A percentile compares a stretch with the other conserved stretches of the same genome.
Conservation (phyloP, 2,329 filamentous ascomycete species). For the Penicillium sp. region DNA sequence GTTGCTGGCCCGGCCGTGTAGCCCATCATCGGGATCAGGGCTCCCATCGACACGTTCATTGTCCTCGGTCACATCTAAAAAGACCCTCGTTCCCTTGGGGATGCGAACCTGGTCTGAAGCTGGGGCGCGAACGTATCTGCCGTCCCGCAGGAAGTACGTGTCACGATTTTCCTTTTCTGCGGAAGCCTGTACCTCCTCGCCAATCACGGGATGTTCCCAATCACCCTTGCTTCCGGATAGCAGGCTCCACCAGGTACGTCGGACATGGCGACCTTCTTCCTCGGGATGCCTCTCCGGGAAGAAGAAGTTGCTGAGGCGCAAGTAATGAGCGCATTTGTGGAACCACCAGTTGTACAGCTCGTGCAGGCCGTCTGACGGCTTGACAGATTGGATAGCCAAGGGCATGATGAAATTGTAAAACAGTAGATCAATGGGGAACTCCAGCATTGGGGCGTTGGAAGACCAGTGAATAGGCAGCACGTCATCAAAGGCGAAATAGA, state of each 20-base stretch:
- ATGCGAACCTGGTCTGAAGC: conserved; percentile 94
- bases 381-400: conserved; percentile 74
- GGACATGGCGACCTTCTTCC: conserved; percentile 68
- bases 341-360: conserved; percentile 96
- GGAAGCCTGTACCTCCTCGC: conserved; percentile 27
- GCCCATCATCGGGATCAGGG: conserved; percentile 50
- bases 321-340: conserved; percentile 69
- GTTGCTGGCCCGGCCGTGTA: conserved; percentile 57
- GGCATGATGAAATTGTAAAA: conserved; percentile 98
- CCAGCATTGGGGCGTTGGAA: conserved; percentile 83
- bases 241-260: conserved; percentile 54
- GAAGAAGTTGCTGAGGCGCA: conserved; percentile 86
- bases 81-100: conserved; percentile 75
- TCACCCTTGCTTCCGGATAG: conserved; percentile 39
- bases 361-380: conserved; percentile 78
- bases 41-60: conserved; percentile 62
- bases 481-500: conserved; percentile 61
- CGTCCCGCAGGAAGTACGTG: conserved; percentile 61
- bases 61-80: conserved; percentile 67
- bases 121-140: conserved; percentile 83
- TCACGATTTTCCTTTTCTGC: conserved; percentile 41
- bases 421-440: conserved; percentile 88
- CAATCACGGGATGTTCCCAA: conserved; percentile 32
- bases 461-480: conserved; percentile 92
- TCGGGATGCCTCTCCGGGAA: conserved; percentile 78